phyloP scores from a whole-genome alignment of 1,284 basidiomycete genomes.

The Ustilago lituana region DNA sequence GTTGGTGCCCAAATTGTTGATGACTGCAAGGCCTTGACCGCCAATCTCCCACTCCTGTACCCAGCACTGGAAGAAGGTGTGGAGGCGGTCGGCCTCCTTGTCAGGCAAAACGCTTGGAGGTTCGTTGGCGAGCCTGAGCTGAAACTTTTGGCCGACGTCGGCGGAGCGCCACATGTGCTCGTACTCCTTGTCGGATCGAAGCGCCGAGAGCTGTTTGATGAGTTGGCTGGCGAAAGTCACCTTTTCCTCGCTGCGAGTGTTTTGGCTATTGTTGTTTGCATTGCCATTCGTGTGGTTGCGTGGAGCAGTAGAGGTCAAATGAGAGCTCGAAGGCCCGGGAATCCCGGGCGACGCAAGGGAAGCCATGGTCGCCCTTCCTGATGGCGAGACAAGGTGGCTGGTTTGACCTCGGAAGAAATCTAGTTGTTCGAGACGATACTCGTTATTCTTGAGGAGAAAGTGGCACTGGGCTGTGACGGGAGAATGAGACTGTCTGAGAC shows the following conservation, averaged over 20 bases:
- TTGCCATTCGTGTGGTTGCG: background rate
- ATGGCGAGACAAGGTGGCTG: too few relatives aligned
- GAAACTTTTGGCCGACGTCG: conserved; percentile 29
- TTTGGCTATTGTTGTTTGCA: background rate
- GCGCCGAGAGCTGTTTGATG: conserved; percentile 31
- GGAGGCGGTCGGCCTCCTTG: conserved; percentile 9
- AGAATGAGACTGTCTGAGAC: too few relatives aligned
- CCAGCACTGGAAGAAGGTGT: conserved; percentile 31
- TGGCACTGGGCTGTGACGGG: too few relatives aligned
- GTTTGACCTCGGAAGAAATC: too few relatives aligned
- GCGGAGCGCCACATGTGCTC: conserved; percentile 11
- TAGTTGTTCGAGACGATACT: too few relatives aligned
- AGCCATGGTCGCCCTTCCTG: too few relatives aligned
- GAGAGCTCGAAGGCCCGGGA: background rate
- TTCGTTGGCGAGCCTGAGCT: conserved; percentile 5
- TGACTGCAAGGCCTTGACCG: conserved; percentile 20
- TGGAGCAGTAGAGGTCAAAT: background rate
- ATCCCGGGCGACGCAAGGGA: too few relatives aligned
- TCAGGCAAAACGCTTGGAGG: conserved; percentile 12
- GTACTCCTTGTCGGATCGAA: conserved; percentile 13
- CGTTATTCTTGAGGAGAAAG: too few relatives aligned
- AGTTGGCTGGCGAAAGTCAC: conserved; percentile 28
- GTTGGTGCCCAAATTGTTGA: conserved; percentile 5
- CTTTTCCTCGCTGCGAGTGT: background rate
- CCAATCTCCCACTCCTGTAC: conserved; percentile 37